Base-by-base conservation (phyloP, 192 early-diverging fungal genomes). In the Linderina pennispora region DNA sequence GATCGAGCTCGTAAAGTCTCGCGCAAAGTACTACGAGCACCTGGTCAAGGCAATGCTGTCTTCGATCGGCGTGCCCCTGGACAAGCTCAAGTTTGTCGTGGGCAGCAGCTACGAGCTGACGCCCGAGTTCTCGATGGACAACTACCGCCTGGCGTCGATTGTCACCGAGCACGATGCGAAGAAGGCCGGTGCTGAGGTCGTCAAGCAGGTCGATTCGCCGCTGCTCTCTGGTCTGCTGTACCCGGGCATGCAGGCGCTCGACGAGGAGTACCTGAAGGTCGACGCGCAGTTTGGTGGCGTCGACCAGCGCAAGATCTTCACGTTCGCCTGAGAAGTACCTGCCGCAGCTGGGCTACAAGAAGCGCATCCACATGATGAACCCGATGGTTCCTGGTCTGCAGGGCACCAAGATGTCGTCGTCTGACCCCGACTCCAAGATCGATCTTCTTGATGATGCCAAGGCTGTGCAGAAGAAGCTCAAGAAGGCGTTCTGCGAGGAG, bases 301-400 rank as follows among this genome's bases (percentile, higher is more conserved):
- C 8, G 96, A 99, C 71, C 96, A 99, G 75, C 88, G 96, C 68
- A 99, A 99, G 83, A 99, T 99, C 63, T 99, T 99, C 67, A 85
- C 89, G 5, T 85, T 92, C 75, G 96, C n/a, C 96, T 18, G 90
- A 95, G 74, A 92, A 94, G 71, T 89, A 92, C 76, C 57, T 99
- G 48, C 96, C 96, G 32, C 60, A 76, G 21, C 67, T 99, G 13
- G 96, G 94, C 22, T 99, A 94, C 79, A 86, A 89, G 61, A 99
- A 99, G 74, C 87, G 96, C 34, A 78, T 87, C 24, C 96, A 99
- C 61, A 75, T 99, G 53, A 99, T 99, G 96, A 99, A 96, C 72
- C 72, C 83, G 4, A 99, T 99, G 96, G 83, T 99, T 1, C 88
- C 92, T 23, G 96, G 96, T 31, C 78, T 99, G 28, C 75, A 84